Percentiles rank a stretch among this genome's conserved stretches.
phyloP scores from a whole-genome alignment of 768 basidiomycete species.

The Collybia mongolica region DNA sequence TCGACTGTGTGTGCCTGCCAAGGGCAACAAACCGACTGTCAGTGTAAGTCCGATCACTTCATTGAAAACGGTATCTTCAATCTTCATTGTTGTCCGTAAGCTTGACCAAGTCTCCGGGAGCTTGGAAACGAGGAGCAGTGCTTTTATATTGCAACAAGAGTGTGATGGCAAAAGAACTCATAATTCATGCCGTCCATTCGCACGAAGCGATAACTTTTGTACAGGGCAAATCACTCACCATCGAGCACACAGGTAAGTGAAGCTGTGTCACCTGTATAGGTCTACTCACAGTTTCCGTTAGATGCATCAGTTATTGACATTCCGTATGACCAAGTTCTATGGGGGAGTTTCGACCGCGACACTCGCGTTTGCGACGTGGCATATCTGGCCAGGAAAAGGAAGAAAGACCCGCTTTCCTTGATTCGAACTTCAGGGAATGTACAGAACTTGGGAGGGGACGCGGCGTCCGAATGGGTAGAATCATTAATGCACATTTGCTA shows the following conservation, averaged over 20 bases:
- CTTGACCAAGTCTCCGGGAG: too few species aligned
- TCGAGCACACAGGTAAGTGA: constrained; percentile 15
- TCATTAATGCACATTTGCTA: constrained; percentile 59
- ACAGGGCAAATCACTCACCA: constrained; percentile 10
- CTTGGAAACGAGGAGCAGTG: too few species aligned
- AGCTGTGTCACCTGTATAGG: background rate
- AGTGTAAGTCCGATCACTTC: too few species aligned
- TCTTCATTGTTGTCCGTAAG: too few species aligned
- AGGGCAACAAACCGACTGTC: too few species aligned
- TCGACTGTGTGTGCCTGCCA: too few species aligned
- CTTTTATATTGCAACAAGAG: too few species aligned
- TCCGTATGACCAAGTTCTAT: constrained; percentile 50
- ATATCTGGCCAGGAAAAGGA: constrained; percentile 46
- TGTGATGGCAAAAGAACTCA: constrained; percentile 5
- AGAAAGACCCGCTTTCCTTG: constrained; percentile 36
- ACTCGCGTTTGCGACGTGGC: constrained; percentile 42
- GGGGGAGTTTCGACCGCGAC: constrained; percentile 38
- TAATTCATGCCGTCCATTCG: constrained; percentile 7
- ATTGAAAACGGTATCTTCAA: too few species aligned
- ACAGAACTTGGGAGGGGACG: constrained; percentile 27
- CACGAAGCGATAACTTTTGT: constrained; percentile 12
- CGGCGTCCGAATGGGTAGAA: constrained; percentile 51
- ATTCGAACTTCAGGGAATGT: constrained; percentile 43
- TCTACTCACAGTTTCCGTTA: constrained; percentile 1
- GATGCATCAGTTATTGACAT: constrained; percentile 27